phyloP scores from a whole-genome alignment of 768 basidiomycete genomes.

The Sutorius australiensis region DNA sequence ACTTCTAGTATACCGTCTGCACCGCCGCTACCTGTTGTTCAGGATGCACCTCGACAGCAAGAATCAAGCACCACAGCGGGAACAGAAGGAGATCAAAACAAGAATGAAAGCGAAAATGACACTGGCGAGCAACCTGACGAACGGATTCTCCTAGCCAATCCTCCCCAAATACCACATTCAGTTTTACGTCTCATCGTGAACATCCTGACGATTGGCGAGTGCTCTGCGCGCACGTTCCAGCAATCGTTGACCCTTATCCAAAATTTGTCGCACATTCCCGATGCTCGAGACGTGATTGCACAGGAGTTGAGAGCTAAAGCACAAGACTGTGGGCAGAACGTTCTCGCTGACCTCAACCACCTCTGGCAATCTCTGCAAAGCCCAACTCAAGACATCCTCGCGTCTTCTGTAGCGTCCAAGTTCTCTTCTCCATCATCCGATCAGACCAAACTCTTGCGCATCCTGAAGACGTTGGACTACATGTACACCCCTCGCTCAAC shows the following conservation, averaged over 20 bases:
- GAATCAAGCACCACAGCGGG: conserved; percentile 15
- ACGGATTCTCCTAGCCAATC: conserved; percentile 56
- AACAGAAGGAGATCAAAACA: conserved; percentile 19
- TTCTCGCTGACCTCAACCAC: conserved; percentile 75
- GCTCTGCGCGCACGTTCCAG: conserved; percentile 94
- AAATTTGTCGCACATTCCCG: conserved; percentile 84
- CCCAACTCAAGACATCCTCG: conserved; percentile 50
- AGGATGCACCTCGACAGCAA: conserved; percentile 11
- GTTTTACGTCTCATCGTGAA: conserved; percentile 93
- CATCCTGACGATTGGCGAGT: conserved; percentile 96
- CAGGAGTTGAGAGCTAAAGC: conserved; percentile 83
- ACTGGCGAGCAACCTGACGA: conserved; percentile 30
- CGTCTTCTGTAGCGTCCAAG: conserved; percentile 73
- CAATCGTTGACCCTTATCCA: conserved; percentile 90
- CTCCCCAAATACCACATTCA: conserved; percentile 80
- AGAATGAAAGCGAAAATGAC: conserved; percentile 21
- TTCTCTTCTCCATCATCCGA: conserved; percentile 93
- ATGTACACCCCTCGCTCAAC: conserved; percentile 73
- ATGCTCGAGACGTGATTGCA: conserved; percentile 84
- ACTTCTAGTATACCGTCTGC: conserved; percentile 4
- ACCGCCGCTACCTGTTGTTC: not conserved
- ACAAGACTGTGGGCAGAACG: conserved; percentile 77
- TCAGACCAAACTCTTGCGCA: conserved; percentile 93
- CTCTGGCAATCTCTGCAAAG: conserved; percentile 61
- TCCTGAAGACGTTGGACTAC: conserved; percentile 96